phyloP scores from a whole-genome alignment of 352 stramenopile genomes.

The Phytophthora niederhauseri region DNA sequence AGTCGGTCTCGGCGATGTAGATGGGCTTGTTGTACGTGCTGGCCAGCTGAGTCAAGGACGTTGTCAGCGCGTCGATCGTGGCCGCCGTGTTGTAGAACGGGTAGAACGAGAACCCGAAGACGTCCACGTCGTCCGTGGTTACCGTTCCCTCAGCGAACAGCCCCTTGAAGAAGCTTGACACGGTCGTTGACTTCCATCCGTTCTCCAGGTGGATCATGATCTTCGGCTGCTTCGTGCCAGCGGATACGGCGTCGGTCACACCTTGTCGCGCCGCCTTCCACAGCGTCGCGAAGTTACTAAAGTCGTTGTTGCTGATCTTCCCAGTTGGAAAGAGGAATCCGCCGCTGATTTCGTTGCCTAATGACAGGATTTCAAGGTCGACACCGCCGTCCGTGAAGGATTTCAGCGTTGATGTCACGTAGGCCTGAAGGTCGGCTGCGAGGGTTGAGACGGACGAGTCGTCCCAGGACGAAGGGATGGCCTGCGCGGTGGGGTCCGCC shows the following conservation, averaged over 20 bases:
- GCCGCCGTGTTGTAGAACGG: constrained; percentile 35
- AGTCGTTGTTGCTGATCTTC: constrained; percentile 32
- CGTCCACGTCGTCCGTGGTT: constrained; percentile 33
- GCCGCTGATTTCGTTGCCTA: constrained; percentile 40
- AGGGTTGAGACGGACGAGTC: constrained; percentile 23
- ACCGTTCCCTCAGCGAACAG: constrained; percentile 37
- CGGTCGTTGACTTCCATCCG: constrained; percentile 36
- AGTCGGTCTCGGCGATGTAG: constrained; percentile 43
- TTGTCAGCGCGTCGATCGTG: constrained; percentile 35
- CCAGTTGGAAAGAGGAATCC: constrained; percentile 41
- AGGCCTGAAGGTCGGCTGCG: constrained; percentile 5
- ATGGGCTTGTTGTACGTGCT: constrained; percentile 38
- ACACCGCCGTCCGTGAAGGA: constrained; percentile 37
- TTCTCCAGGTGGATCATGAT: constrained; percentile 47
- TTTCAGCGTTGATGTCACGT: constrained; percentile 38
- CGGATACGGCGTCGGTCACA: constrained; percentile 28
- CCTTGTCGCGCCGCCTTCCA: constrained; percentile 34
- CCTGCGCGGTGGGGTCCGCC: constrained; percentile 29
- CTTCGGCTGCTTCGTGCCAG: constrained; percentile 32
- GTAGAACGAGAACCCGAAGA: constrained; percentile 46
- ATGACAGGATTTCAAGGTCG: constrained; percentile 32
- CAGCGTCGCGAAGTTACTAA: constrained; percentile 29
- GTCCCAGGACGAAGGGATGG: constrained; percentile 27
- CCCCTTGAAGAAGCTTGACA: constrained; percentile 38
- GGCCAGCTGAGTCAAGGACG: constrained; percentile 32